These are phyloP conservation scores for Sporormia fimetaria DNA, from an alignment of 495 filamentous ascomycete species.

Conservation along the genomic window DNA sequence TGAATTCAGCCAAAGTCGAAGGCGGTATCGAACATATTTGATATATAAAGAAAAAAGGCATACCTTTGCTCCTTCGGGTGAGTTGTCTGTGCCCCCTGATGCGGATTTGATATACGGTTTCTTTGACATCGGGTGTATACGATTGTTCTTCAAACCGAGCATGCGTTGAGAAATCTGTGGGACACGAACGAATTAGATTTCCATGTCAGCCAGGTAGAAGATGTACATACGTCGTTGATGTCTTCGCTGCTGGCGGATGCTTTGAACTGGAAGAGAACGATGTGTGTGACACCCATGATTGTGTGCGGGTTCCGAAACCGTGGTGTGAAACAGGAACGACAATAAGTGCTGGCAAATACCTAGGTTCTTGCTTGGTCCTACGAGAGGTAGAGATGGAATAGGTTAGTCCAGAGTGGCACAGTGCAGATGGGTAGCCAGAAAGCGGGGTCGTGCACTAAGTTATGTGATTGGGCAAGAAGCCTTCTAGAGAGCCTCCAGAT, in stretches of 20 bases:
- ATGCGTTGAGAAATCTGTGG: conserved; percentile 11
- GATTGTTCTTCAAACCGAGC: conserved; percentile 14
- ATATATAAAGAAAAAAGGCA: conserved; percentile 1
- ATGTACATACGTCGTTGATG: conserved; percentile 12
- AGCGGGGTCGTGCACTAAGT: too few species aligned
- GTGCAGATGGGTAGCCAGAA: too few species aligned
- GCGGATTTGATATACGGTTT: conserved; percentile 19
- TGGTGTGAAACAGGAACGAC: too few species aligned
- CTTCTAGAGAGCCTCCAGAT: too few species aligned
- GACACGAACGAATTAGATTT: background rate
- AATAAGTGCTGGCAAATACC: too few species aligned
- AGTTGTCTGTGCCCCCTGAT: conserved; percentile 21
- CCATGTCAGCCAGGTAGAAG: background rate
- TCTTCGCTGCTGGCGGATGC: conserved; percentile 6
- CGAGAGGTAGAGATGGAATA: too few species aligned
- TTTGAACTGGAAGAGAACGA: conserved; percentile 23
- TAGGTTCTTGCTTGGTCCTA: too few species aligned
- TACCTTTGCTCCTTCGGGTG: conserved; percentile 18
- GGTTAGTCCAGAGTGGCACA: too few species aligned
- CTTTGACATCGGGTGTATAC: conserved; percentile 19
- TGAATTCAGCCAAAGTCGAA: background rate
- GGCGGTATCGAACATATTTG: background rate
- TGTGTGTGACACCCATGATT: conserved; percentile 20
- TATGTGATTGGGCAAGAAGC: too few species aligned
- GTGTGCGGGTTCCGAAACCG: too few species aligned